These are phyloP conservation scores for Quercus aquifolioides DNA, from an alignment of 306 rosid genomes.

Conservation along the genomic window DNA sequence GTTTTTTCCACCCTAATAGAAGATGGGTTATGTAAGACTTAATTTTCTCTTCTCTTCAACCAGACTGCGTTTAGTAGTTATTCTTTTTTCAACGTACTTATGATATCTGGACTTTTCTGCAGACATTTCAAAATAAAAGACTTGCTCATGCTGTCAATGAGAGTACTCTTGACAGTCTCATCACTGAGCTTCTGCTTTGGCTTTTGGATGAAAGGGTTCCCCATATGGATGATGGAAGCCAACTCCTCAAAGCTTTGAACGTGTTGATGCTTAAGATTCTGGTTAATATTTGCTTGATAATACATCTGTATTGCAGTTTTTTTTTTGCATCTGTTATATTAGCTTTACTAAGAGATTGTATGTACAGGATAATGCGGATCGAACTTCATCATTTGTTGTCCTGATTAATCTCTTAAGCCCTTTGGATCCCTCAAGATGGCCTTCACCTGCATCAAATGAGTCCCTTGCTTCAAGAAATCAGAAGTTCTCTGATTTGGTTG, in stretches of 20 bases:
- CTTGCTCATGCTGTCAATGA: conserved; percentile 91
- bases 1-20: not conserved
- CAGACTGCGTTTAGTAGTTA: not conserved
- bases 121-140: conserved; percentile 97
- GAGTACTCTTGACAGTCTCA: conserved; percentile 88
- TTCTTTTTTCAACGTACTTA: conserved; percentile 7
- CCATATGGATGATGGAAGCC: conserved; percentile 99
- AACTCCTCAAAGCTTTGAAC: conserved; percentile 91
- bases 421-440: conserved; percentile 96
- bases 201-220: conserved; percentile 99
- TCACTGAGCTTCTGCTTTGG: conserved; percentile 97
- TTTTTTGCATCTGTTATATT: not conserved
- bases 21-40: no score
- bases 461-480: conserved; percentile 85
- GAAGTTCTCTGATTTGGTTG: conserved; percentile 94
- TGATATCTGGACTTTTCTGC: conserved; percentile 11
- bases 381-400: conserved; percentile 94
- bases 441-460: conserved; percentile 81
- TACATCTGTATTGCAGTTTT: not conserved
- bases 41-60: not conserved
- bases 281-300: conserved; percentile 31
- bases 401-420: conserved; percentile 89
- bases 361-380: conserved; percentile 94
- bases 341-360: conserved; percentile 15
- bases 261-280: conserved; percentile 98